Conservation (phyloP, 2,329 filamentous ascomycete species). For the Purpureocillium lavendulum region DNA sequence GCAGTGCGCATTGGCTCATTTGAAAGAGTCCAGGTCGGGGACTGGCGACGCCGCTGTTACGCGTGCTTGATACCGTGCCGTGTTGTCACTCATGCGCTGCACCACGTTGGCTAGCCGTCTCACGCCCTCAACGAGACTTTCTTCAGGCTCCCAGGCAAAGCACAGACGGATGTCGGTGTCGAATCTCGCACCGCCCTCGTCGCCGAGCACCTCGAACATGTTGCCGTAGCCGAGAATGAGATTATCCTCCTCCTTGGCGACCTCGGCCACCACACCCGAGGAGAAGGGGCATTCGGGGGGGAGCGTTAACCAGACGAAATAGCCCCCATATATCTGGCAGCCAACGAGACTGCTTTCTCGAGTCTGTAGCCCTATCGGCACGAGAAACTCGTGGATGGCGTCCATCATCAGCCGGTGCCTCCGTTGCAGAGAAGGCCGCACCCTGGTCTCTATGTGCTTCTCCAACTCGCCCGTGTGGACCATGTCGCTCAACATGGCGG, state of each 20-base stretch:
- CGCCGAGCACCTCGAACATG: conserved; percentile 59
- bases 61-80: conserved; percentile 15
- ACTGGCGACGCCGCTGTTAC: not conserved
- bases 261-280: conserved; percentile 45
- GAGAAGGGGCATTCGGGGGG: conserved; percentile 35
- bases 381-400: conserved; percentile 51
- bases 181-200: conserved; percentile 46
- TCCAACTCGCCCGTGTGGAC: conserved; percentile 35
- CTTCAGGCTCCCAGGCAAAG: conserved; percentile 65
- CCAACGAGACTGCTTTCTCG: conserved; percentile 27
- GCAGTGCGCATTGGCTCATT: too few species aligned
- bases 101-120: conserved; percentile 47
- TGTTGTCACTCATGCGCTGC: conserved; percentile 19
- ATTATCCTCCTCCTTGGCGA: conserved; percentile 53
- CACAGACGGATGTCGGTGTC: conserved; percentile 55
- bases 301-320: conserved; percentile 75
- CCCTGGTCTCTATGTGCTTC: conserved; percentile 29
- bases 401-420: conserved; percentile 43
- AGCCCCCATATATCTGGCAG: conserved; percentile 60
- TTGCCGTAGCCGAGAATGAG: conserved; percentile 60
- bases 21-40: conserved; percentile 9
- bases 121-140: conserved; percentile 58
- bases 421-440: conserved; percentile 36
- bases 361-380: conserved; percentile 50
- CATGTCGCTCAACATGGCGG: conserved; percentile 41